Evolutionary conservation across 768 basidiomycete genomes (phyloP).

Genomic region (Kwoniella europaea): DNA sequence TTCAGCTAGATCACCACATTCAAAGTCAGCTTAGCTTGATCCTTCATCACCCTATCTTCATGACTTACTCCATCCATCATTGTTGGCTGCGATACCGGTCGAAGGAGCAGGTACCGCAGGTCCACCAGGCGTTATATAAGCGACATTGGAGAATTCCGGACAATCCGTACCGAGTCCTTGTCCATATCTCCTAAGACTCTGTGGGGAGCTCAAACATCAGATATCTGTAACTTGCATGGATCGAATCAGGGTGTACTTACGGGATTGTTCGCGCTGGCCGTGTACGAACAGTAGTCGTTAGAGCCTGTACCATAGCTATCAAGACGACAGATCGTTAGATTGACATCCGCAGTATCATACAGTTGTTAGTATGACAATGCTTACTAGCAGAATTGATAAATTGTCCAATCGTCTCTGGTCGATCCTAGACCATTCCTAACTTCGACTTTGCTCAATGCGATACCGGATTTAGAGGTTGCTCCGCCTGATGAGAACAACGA

Average conservation of each 20-base stretch:
- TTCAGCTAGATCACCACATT: background rate
- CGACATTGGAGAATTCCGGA: background rate
- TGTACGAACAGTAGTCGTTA: background rate
- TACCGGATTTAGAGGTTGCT: background rate
- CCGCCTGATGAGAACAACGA: background rate
- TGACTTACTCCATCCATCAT: background rate
- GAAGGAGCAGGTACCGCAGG: background rate
- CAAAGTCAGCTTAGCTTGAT: background rate
- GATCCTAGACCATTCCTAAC: background rate
- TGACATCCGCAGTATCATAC: no score
- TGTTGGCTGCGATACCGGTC: background rate
- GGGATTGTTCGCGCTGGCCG: background rate
- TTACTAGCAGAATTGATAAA: background rate
- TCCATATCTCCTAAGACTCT: background rate
- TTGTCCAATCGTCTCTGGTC: background rate
- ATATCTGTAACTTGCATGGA: no score
- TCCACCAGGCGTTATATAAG: background rate
- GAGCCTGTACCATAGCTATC: background rate
- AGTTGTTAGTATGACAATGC: no score
- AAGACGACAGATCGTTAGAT: no score
- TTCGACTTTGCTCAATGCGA: background rate
- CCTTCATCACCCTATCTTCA: background rate
- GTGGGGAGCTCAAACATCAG: background rate
- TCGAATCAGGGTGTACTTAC: background rate
- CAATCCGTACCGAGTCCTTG: background rate